Base-by-base conservation (phyloP, 176 grass and related monocot genomes). In the Juncus effusus region DNA sequence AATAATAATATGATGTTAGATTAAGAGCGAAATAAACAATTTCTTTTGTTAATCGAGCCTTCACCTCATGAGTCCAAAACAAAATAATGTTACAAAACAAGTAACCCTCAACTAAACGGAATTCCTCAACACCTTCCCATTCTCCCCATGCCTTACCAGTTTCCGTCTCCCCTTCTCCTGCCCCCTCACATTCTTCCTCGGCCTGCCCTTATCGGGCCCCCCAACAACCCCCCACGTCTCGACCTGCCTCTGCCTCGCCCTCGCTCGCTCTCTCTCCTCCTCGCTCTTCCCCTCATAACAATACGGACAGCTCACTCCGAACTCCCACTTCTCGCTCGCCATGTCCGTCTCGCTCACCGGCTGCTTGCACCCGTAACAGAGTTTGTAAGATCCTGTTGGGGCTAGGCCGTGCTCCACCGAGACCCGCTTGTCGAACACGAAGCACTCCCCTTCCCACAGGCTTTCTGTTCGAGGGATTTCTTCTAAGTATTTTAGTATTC, bases 311-410 rank as follows among this genome's bases (percentile, higher is more conserved):
- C 88, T 77, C 6, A 97, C 94, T 44, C 83, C 94, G 13, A 89
- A 82, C 61, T 92, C 94, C 94, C 94, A 97, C 73, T 86, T 49
- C 38, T 79, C 79, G 36, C 85, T 75, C 52, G 86, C 82, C 94
- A 97, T 97, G 72, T 97, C 94, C 69, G 81, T 68, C 28, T 97
- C 85, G 1, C 80, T 92, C 42, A 92, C 67, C 51, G 94, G 94
- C 49, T 97, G 77, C 65, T 97, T 97, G 58, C 94, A 97, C 53
- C 94, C 94, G 55, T 97, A 97, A 68, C 94, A 97, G 52, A 97
- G 83, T 45, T 97, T 92, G 63, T 97, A 75, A 16, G 80, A 89
- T 76, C 94, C 94, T 5, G 44, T 28, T 73, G 85, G 94, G 45
- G 70, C 78, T 74, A 97, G 72, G 62, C 88, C 88, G 45, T 97